These are phyloP conservation scores for Colletotrichum cereale DNA, from an alignment of 2,329 filamentous ascomycete species.

Conservation along the genomic window DNA sequence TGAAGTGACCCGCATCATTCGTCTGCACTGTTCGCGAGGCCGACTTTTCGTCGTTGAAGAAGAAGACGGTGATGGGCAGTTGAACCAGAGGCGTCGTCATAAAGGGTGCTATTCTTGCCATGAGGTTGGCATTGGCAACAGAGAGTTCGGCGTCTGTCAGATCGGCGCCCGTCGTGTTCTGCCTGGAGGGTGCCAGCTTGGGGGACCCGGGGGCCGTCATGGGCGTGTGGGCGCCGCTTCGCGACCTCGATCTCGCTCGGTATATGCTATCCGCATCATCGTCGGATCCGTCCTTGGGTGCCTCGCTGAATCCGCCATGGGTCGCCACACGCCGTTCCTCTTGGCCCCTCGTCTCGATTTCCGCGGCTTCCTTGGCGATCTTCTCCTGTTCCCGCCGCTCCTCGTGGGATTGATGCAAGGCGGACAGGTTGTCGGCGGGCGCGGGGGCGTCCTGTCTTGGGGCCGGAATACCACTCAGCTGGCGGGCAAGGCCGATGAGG, in stretches of 20 bases:
- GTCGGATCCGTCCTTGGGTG: constrained; percentile 62
- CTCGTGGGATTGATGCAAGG: constrained; percentile 58
- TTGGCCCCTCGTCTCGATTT: constrained; percentile 79
- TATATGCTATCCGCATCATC: constrained; percentile 51
- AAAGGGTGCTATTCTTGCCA: constrained; percentile 90
- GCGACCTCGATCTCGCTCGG: constrained; percentile 43
- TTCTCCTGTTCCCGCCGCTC: constrained; percentile 70
- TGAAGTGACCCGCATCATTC: constrained; percentile 91
- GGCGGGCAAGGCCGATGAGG: constrained; percentile 86
- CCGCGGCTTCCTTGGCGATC: constrained; percentile 80
- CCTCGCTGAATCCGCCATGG: constrained; percentile 80
- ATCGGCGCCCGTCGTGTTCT: constrained; percentile 60
- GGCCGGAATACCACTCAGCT: constrained; percentile 87
- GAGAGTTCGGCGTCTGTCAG: constrained; percentile 82
- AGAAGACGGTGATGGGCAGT: constrained; percentile 89
- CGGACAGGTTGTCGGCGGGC: constrained; percentile 41
- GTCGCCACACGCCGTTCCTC: constrained; percentile 78
- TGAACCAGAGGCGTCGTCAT: constrained; percentile 85
- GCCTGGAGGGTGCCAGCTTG: constrained; percentile 51
- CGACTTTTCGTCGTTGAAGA: constrained; percentile 88
- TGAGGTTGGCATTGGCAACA: constrained; percentile 86
- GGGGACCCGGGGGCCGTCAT: constrained; percentile 60
- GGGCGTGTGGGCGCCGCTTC: constrained; percentile 52
- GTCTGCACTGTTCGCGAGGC: constrained; percentile 88
- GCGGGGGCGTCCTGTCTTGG: constrained; percentile 58